Percentiles rank a stretch among this genome's conserved stretches.
Evolutionary conservation across 208 protist genomes (phyloP).

Genomic region (Acanthamoeba divionensis): DNA sequence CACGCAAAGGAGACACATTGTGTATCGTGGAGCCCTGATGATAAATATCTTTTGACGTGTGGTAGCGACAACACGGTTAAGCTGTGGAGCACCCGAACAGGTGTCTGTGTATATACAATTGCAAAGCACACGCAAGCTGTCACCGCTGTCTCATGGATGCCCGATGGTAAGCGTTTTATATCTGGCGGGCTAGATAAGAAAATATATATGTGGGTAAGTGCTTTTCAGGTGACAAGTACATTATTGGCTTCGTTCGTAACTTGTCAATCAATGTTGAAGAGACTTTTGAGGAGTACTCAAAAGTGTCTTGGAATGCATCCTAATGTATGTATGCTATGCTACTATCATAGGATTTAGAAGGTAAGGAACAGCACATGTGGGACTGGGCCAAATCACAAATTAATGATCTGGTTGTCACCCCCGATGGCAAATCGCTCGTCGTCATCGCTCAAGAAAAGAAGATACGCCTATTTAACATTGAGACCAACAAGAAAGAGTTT

Average conservation of each 20-base stretch:
- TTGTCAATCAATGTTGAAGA: neutral
- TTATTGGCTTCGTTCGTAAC: too few relatives aligned
- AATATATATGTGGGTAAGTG: conserved; percentile 63
- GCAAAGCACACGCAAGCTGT: conserved; percentile 70
- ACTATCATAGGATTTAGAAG: conserved; percentile 10
- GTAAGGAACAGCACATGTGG: conserved; percentile 50
- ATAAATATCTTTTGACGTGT: conserved; percentile 43
- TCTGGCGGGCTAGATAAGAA: conserved; percentile 67
- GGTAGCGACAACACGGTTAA: conserved; percentile 20
- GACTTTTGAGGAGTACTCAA: neutral
- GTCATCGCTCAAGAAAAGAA: conserved; percentile 69
- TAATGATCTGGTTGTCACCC: conserved; percentile 66
- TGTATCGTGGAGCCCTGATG: conserved; percentile 74
- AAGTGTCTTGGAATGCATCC: neutral
- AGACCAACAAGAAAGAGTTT: conserved; percentile 15
- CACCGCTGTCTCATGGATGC: conserved; percentile 72
- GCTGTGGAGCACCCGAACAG: conserved; percentile 37
- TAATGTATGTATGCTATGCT: neutral
- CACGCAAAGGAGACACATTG: conserved; percentile 62
- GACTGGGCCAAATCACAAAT: conserved; percentile 50
- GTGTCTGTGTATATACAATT: conserved; percentile 58
- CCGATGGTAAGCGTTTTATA: conserved; percentile 68
- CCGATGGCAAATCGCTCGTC: conserved; percentile 64
- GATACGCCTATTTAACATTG: conserved; percentile 61
- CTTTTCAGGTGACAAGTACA: too few relatives aligned